Evolutionary conservation across 2,329 filamentous ascomycete genomes (phyloP).

Genomic region (Epichloe baconii): DNA sequence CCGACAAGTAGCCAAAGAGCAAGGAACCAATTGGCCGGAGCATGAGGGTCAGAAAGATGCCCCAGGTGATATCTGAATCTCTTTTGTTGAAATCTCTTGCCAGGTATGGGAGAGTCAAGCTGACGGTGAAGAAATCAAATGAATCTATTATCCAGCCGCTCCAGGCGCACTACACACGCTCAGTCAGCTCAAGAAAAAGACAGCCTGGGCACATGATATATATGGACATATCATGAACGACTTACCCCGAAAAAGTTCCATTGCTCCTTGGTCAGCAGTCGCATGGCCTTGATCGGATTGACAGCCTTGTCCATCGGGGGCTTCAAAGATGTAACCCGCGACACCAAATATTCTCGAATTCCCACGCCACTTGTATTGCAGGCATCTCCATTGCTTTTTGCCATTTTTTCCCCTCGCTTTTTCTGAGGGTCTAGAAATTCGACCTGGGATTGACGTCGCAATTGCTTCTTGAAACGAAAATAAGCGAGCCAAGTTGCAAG

Average conservation of each 20-base stretch:
- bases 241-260: conserved; percentile 1
- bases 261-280: background rate
- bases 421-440: background rate
- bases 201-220: too few relatives aligned
- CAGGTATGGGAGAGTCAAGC: background rate
- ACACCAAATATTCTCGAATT: background rate
- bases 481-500: too few relatives aligned
- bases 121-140: background rate
- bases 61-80: background rate
- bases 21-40: background rate
- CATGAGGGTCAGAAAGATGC: background rate
- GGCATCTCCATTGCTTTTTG: background rate
- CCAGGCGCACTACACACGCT: background rate
- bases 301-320: background rate
- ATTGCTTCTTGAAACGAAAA: too few relatives aligned
- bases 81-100: background rate
- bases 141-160: background rate
- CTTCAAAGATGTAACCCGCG: background rate
- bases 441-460: too few relatives aligned
- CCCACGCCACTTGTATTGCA: background rate
- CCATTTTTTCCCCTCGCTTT: background rate
- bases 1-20: background rate
- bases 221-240: background rate
- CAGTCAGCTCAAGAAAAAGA: too few relatives aligned
- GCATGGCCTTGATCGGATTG: background rate